Percentiles rank a stretch among this genome's conserved stretches.
Conservation (phyloP, 495 filamentous ascomycete species). For the Penicillium fimorum region DNA sequence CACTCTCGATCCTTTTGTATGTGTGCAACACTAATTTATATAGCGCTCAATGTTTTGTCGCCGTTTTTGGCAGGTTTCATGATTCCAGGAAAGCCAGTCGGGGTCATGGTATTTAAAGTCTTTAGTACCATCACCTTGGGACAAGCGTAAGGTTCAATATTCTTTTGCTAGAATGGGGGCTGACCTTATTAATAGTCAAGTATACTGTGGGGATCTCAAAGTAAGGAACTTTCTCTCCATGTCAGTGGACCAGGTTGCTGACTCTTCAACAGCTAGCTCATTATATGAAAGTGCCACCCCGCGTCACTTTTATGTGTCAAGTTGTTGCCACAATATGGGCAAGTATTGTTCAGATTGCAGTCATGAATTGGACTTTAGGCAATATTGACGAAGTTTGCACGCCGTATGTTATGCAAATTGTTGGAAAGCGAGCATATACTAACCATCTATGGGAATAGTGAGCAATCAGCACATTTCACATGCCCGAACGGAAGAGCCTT, state of each 20-base stretch:
- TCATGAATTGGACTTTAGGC: slow-evolving; percentile 57
- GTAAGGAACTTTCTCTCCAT: background rate
- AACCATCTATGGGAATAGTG: slow-evolving; percentile 21
- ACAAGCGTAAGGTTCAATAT: slow-evolving; percentile 24
- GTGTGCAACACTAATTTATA: slow-evolving; percentile 8
- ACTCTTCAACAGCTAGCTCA: slow-evolving; percentile 53
- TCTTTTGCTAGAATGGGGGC: background rate
- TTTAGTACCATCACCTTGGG: slow-evolving; percentile 63
- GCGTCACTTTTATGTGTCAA: slow-evolving; percentile 63
- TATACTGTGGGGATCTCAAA: slow-evolving; percentile 23
- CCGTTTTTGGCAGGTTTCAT: slow-evolving; percentile 65
- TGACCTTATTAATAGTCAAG: slow-evolving; percentile 12
- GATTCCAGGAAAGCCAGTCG: slow-evolving; percentile 58
- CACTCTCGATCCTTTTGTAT: background rate
- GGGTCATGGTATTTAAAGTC: slow-evolving; percentile 66
- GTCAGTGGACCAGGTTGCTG: background rate
- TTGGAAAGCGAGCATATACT: background rate
- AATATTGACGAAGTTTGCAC: slow-evolving; percentile 59
- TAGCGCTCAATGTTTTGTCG: slow-evolving; percentile 59
- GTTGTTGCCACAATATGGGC: slow-evolving; percentile 58
- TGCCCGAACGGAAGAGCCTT: slow-evolving; percentile 61
- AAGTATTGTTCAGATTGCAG: slow-evolving; percentile 57
- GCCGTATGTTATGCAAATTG: slow-evolving; percentile 34
- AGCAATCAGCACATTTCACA: slow-evolving; percentile 43
- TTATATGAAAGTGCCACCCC: slow-evolving; percentile 65